Conservation (phyloP, 129 eudicot genomes). For the Centrapalus pauciflorus region DNA sequence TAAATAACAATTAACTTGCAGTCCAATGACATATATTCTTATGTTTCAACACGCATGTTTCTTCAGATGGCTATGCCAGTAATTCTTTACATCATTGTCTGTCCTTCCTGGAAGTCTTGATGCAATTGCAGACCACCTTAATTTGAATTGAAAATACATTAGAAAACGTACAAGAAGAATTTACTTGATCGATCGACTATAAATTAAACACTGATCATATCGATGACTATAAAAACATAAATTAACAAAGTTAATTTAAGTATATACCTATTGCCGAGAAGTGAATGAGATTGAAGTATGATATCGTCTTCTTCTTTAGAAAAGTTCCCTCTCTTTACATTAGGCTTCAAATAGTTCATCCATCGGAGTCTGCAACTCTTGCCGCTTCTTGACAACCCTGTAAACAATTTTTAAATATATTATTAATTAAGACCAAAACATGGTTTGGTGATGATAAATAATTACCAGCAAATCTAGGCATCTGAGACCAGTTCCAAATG, state of each 20-base stretch:
- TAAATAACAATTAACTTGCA: too few species aligned
- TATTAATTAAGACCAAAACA: too few species aligned
- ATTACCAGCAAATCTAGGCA: slow-evolving; percentile 37
- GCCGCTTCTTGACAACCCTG: slow-evolving; percentile 28
- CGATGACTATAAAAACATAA: too few species aligned
- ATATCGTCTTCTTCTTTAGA: slow-evolving; percentile 28
- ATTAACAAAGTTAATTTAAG: too few species aligned
- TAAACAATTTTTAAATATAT: neutral
- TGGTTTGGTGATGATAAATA: too few species aligned
- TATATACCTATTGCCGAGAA: slow-evolving; percentile 25
- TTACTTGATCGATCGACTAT: too few species aligned
- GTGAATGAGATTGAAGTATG: slow-evolving; percentile 8
- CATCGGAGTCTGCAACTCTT: too few species aligned
- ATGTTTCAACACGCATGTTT: too few species aligned
- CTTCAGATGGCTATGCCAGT: slow-evolving; percentile 39
- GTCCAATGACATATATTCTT: too few species aligned
- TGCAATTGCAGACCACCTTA: slow-evolving; percentile 49
- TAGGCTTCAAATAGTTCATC: slow-evolving; percentile 33
- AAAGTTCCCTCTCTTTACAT: slow-evolving; percentile 23
- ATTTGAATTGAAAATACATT: neutral
- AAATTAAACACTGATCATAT: too few species aligned
- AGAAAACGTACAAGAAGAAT: neutral
- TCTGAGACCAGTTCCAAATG: slow-evolving; percentile 40
- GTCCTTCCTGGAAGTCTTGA: slow-evolving; percentile 36
- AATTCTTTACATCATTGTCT: slow-evolving; percentile 38